A percentile compares a stretch with the other conserved stretches of the same genome.
Conservation (phyloP, 306 rosid genomes). For the Benincasa hispida region DNA sequence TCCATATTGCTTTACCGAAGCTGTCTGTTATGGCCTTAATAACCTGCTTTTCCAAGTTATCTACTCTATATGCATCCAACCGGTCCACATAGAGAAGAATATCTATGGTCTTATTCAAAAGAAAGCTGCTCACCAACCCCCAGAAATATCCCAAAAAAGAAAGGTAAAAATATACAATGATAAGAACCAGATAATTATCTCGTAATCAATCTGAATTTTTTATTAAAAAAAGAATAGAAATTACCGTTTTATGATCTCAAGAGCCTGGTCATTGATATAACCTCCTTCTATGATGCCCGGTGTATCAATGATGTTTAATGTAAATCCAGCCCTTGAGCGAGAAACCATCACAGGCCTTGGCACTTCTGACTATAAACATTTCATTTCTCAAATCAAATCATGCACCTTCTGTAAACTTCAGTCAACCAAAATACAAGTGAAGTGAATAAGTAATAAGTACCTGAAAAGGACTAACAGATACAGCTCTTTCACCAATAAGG, state of each 20-base stretch:
- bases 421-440: background rate
- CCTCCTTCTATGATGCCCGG: slow-evolving; percentile 99
- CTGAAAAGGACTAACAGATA: slow-evolving; percentile 87
- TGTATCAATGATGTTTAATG: slow-evolving; percentile 81
- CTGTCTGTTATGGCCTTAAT: slow-evolving; percentile 67
- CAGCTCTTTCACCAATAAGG: slow-evolving; percentile 76
- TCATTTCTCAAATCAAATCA: background rate
- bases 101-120: slow-evolving; percentile 87
- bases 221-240: background rate
- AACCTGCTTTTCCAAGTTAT: slow-evolving; percentile 74
- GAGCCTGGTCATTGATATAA: slow-evolving; percentile 66
- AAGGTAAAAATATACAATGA: background rate
- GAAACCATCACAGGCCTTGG: slow-evolving; percentile 82
- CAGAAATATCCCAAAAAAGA: background rate
- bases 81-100: slow-evolving; percentile 92
- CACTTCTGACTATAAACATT: slow-evolving; percentile 58
- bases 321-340: slow-evolving; percentile 76
- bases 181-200: background rate
- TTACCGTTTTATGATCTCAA: slow-evolving; percentile 64
- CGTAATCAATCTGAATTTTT: background rate
- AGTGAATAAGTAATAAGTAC: slow-evolving; percentile 15
- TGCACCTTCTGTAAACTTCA: background rate
- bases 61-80: slow-evolving; percentile 86
- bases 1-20: slow-evolving; percentile 87
- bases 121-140: slow-evolving; percentile 44